Evolutionary conservation across 2,329 filamentous ascomycete genomes (phyloP).

Genomic region (Fusarium abutilonis): DNA sequence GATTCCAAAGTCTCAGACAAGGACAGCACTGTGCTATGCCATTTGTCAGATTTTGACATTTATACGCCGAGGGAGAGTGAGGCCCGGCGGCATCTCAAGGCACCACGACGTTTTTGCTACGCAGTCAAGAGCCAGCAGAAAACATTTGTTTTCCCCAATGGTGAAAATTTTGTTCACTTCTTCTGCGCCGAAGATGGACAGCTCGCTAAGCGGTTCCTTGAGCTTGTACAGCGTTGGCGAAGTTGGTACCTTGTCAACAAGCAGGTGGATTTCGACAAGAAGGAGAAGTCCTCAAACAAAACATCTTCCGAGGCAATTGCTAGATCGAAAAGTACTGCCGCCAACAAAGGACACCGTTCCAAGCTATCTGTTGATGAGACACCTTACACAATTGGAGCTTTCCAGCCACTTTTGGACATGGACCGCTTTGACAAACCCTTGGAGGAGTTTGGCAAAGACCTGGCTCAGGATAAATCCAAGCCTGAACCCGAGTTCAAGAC

Average conservation of each 20-base stretch:
- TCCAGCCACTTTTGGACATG: slow-evolving; percentile 73
- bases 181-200: slow-evolving; percentile 81
- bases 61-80: slow-evolving; percentile 79
- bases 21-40: slow-evolving; percentile 76
- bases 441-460: slow-evolving; percentile 61
- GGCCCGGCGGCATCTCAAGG: slow-evolving; percentile 75
- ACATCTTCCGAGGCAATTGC: slow-evolving; percentile 40
- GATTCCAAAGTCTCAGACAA: slow-evolving; percentile 69
- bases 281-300: slow-evolving; percentile 31
- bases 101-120: slow-evolving; percentile 86
- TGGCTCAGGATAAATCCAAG: slow-evolving; percentile 36
- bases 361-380: slow-evolving; percentile 56
- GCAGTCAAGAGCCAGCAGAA: slow-evolving; percentile 94
- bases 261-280: slow-evolving; percentile 62
- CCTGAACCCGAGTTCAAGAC: slow-evolving; percentile 25
- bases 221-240: slow-evolving; percentile 80
- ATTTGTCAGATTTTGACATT: slow-evolving; percentile 91
- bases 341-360: slow-evolving; percentile 46
- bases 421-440: slow-evolving; percentile 65
- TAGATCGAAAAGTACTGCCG: slow-evolving; percentile 51
- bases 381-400: slow-evolving; percentile 72
- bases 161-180: slow-evolving; percentile 90
- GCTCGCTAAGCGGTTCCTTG: slow-evolving; percentile 74
- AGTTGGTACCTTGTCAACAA: slow-evolving; percentile 90
- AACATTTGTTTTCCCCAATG: slow-evolving; percentile 81